Evolutionary conservation across 2,329 filamentous ascomycete species (phyloP), one percentile per base, ranked within the genome.

Genomic region (Passalora sequoiae): DNA sequence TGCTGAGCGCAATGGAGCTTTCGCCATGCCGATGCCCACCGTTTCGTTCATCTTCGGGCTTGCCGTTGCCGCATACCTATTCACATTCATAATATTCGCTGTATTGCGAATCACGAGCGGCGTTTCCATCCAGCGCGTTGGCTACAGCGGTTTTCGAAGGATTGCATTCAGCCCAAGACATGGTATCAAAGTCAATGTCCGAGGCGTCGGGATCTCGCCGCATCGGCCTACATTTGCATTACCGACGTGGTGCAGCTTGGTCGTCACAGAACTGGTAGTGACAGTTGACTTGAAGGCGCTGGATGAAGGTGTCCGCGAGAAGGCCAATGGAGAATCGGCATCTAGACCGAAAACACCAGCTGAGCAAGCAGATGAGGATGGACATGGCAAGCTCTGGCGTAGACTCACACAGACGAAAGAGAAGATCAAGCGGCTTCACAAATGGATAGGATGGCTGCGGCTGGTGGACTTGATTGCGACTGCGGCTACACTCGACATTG

Each of bases 201-300:
- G 92, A 38, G 87, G 89, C 38, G 74, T 98, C 40, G 89, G 92
- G 32, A 74, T 98, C 57, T 84, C 86, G 44, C 68, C 97, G 51
- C 92, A 98, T 68, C 82, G 89, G 4, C 92, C 92, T 9, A 97
- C 92, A 4, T 97, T 98, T 67, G 88, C 91, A 35, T 89, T 97
- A 65, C 92, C 92, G 32, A 97, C 94, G 50, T 97, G 91, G 89
- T 72, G 95, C 57, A 97, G 89, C 64, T 75, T 98, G 38, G 86
- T 92, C 6, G 69, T 98, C 47, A 86, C 81, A 58, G 92, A 96
- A 62, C 72, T 96, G 38, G 85, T 82, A 38, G 75, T 98, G 38
- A 94, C 87, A 0, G 65, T 97, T 31, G 87, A 98, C 61, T 71
- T 89, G 33, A 76, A 78, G 47, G 76, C 80, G 36, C 66, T 92